These are phyloP conservation scores for Biscutella laevigata DNA, from an alignment of 441 rosid species.

Conservation along the genomic window DNA sequence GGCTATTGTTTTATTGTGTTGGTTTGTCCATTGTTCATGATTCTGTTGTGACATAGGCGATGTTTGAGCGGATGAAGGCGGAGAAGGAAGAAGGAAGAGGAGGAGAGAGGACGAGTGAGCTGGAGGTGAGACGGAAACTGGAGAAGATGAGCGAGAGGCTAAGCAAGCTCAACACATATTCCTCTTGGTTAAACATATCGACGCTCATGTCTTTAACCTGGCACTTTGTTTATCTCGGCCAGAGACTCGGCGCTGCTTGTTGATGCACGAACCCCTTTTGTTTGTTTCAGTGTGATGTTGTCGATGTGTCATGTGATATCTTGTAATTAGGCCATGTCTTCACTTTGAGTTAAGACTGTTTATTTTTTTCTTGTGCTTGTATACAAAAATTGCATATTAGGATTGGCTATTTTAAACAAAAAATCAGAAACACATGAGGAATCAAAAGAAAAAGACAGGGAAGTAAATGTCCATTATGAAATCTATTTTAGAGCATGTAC, in stretches of 20 bases:
- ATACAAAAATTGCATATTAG: too few relatives aligned
- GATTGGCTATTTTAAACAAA: too few relatives aligned
- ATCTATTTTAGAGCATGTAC: too few relatives aligned
- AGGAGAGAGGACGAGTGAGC: slow-evolving; percentile 25
- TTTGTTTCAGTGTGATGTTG: too few relatives aligned
- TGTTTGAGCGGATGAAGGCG: slow-evolving; percentile 64
- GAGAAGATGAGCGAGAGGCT: slow-evolving; percentile 39
- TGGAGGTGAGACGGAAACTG: slow-evolving; percentile 23
- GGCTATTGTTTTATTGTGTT: not conserved
- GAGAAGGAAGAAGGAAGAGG: slow-evolving; percentile 78
- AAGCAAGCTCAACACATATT: slow-evolving; percentile 55
- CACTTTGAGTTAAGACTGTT: too few relatives aligned
- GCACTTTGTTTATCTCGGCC: slow-evolving; percentile 58
- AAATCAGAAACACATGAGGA: too few relatives aligned
- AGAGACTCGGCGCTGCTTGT: slow-evolving; percentile 25
- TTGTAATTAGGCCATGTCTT: slow-evolving; percentile 3
- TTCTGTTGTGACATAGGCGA: slow-evolving; percentile 15
- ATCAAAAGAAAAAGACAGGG: too few relatives aligned
- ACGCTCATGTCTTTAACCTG: slow-evolving; percentile 53
- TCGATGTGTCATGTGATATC: not conserved
- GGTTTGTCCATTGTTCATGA: not conserved
- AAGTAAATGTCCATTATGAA: too few relatives aligned
- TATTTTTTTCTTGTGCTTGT: too few relatives aligned
- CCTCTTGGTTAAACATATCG: slow-evolving; percentile 49
- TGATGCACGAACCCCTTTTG: too few relatives aligned